Evolutionary conservation across 2,329 filamentous ascomycete species (phyloP), one percentile per base, ranked within the genome.

Genomic region (Aspergillus awamori): DNA sequence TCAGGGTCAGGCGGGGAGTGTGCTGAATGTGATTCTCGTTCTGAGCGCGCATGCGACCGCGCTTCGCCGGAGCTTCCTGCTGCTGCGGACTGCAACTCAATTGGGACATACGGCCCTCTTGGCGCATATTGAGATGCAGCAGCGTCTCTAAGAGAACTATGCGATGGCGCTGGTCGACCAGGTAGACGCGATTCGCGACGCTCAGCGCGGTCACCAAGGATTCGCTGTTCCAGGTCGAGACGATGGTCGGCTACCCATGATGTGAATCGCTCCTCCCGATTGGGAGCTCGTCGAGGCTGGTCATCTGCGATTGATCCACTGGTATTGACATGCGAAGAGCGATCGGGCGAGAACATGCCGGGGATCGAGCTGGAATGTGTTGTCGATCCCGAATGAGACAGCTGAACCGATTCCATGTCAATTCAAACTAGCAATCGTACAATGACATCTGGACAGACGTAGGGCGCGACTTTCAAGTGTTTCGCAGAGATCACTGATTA

Each of bases 391-490:
- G 57, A 53, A 38, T 57, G 61, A 63, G 64, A 62, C 47, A 53
- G 48, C 56, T 48, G 41, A 57, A 53, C 63, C 53, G 60, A 65
- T 60, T 62, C 62, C 62, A 66, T 66, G 43, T 57, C 53, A 60
- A 59, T 53, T 48, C 26, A 22, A 43, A 22, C 36, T 60, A 24
- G 58, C 52, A 65, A 30, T 57, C 22, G 24, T 53, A 55, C 45
- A 59, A 49, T 58, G 33, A 53, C 65, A 68, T 68, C 53, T 26
- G 43, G 38, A 60, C 7, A 60, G 38, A 52, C n/a, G 33, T 17
- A 51, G 17, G 39, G n/a, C 17, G 30, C 13, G 26, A 30, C 39
- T 39, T 36, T 20, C 20, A 36, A 45, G 11, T 28, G 39, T 10
- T 36, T 24, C 22, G 24, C 11, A 30, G 38, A 39, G 22, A 30